Base-by-base conservation (phyloP, 148 eudicot species). In the Silene conica region DNA sequence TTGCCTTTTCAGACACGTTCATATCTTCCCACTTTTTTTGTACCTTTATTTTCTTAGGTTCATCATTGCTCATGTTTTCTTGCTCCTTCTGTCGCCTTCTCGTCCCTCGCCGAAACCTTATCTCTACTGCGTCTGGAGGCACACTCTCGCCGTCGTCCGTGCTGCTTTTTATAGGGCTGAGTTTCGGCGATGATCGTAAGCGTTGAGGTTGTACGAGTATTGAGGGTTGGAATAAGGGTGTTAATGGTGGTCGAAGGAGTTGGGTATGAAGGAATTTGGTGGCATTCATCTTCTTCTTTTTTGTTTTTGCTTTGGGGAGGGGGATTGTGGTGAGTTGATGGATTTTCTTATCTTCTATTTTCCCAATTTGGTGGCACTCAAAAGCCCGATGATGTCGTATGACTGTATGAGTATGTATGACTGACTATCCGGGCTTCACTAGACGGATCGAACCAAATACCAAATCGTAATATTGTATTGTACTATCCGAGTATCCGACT, bases 11-110 rank as follows among this genome's bases (percentile, higher is more conserved):
- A 4, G 77, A 41, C 4, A 87, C 4, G 0, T 70, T 90, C 97
- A 92, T 92, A 14, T 87, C 85, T 43, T 92, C 92, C 97, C 97
- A 92, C 8, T 70, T 88, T 67, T 92, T 92, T 0, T 76, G 77
- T 45, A 79, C 54, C 41, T 19, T 10, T 4, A 57, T 46, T 74
- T 70, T 73, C 48, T 64, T 66, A 5, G 72, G 62, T 9, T 19
- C 69, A 12, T 73, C 59, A 2, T 8, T 75, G 66, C 8, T 76
- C 19, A 15, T 13, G 10, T 26, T 16, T 34, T 72, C 69, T 61
- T 79, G 73, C 68, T 78, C 75, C 41, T 73, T 79, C 23, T 79
- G 79, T 52, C 81, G 69, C 70, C 70, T 79, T 43, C 65, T 78
- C 1, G 82, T 74, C 2, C 89, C 92, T 78, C 97, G 73, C 43